Base-by-base conservation (phyloP, 108 stramenopile species). In the Hondaea fermentalgiana region DNA sequence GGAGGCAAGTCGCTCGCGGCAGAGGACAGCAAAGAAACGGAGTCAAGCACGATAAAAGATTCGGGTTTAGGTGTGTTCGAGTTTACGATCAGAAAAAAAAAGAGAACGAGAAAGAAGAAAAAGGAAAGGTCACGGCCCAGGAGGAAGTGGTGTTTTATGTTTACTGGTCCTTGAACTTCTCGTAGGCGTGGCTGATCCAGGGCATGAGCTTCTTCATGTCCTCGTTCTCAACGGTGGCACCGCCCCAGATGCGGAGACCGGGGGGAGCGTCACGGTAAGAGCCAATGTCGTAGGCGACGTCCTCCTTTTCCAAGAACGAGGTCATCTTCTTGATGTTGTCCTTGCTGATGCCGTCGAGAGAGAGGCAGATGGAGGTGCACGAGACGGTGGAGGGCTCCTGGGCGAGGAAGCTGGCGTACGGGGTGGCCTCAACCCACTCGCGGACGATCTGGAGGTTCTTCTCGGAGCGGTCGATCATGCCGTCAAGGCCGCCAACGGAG, bases 251-350 rank as follows among this genome's bases (percentile, higher is more conserved):
- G 72, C 98, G 94, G 88, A 99, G 97, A 49, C 97, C 97, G 8
- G 98, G 97, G 69, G 99, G 99, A 43, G 99, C 99, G 90, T 99
- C 99, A 87, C 99, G 94, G 95, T 99, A 99, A 58, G 97, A 96
- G 90, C 99, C 98, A 87, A 99, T 98, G 91, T 99, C 99, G 88
- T 93, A 95, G 6, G 98, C 99, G 16, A 98, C 98, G 60, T 93
- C 93, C 90, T 99, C 97, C 76, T 93, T 94, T 87, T 99, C 98
- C 25, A 99, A 94, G 29, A 98, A 89, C 8, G 94, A 88, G 71
- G 96, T 96, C 90, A 99, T 96, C 71, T 92, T 95, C 95, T 99
- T 99, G 94, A 99, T 97, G 93, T 97, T 95, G 43, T 96, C 97
- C 58, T 96, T 92, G 49, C 91, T 90, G 0, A 89, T 89, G 88